Evolutionary conservation across 2,329 filamentous ascomycete genomes (phyloP).

Genomic region (Phialophora macrospora): DNA sequence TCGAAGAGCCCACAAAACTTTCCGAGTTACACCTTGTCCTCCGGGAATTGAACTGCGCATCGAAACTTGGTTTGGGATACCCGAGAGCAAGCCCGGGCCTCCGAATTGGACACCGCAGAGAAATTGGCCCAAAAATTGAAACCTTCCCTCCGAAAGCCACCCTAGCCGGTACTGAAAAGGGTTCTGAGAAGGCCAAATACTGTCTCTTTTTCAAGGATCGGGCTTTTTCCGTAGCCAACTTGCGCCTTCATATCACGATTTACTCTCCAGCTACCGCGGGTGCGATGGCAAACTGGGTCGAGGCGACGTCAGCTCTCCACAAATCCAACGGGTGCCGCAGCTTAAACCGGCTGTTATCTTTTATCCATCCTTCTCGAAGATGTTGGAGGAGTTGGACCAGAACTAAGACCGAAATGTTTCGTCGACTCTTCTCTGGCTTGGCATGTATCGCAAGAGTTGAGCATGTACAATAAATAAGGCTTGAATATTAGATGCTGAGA

Average conservation of each 20-base stretch:
- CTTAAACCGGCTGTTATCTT: no score
- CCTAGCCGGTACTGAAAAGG: neutral
- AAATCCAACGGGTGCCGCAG: slow-evolving; percentile 13
- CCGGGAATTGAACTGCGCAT: neutral
- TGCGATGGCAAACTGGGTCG: slow-evolving; percentile 6
- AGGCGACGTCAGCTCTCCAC: slow-evolving; percentile 2
- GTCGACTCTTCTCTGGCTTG: neutral
- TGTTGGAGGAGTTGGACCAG: no score
- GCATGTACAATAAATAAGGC: neutral
- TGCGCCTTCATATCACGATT: neutral
- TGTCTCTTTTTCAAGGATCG: slow-evolving; percentile 2
- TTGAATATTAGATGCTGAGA: neutral
- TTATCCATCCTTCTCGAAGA: no score
- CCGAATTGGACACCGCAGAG: neutral
- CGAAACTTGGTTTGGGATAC: neutral
- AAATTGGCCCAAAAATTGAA: neutral
- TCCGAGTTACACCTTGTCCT: neutral
- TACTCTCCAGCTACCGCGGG: slow-evolving; percentile 1
- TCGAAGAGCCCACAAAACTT: neutral
- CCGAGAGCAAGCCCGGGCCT: neutral
- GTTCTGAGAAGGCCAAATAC: neutral
- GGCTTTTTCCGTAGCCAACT: slow-evolving; percentile 6
- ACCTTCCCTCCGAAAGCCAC: neutral
- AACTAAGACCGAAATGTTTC: neutral
- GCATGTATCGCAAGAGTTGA: neutral